Evolutionary conservation across 2,329 filamentous ascomycete genomes (phyloP).

Genomic region (Fusarium veterinarium): DNA sequence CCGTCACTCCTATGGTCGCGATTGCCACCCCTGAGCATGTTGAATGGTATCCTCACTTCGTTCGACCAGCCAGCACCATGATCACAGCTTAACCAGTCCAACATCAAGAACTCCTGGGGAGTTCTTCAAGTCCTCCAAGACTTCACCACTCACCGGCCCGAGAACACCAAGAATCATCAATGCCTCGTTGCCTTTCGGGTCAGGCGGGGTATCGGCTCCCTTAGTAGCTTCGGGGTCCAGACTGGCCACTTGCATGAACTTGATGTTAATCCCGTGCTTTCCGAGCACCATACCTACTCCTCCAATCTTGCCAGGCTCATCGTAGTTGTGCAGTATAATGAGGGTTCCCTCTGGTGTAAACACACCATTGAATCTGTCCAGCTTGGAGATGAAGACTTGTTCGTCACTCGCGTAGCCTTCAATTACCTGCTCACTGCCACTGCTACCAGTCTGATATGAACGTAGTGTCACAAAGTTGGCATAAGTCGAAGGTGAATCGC

Average conservation of each 20-base stretch:
- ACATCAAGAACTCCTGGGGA: slow-evolving; percentile 67
- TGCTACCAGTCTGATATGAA: slow-evolving; percentile 55
- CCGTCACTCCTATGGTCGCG: background rate
- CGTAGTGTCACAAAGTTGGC: slow-evolving; percentile 77
- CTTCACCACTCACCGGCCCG: slow-evolving; percentile 68
- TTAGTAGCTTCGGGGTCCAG: slow-evolving; percentile 52
- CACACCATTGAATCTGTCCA: slow-evolving; percentile 78
- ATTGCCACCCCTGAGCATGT: background rate
- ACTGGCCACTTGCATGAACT: slow-evolving; percentile 79
- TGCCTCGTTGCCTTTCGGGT: slow-evolving; percentile 69
- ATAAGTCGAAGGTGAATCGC: slow-evolving; percentile 73
- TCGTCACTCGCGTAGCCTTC: slow-evolving; percentile 75
- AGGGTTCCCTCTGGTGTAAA: slow-evolving; percentile 80
- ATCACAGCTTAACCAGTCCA: slow-evolving; percentile 60
- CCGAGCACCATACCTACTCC: slow-evolving; percentile 79
- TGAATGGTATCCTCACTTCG: background rate
- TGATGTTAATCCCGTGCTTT: slow-evolving; percentile 78
- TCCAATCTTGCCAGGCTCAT: slow-evolving; percentile 85
- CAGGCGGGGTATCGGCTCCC: slow-evolving; percentile 38
- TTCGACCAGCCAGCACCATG: background rate
- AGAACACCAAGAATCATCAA: slow-evolving; percentile 85
- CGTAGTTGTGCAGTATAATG: slow-evolving; percentile 84
- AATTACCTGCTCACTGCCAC: slow-evolving; percentile 59
- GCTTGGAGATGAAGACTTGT: slow-evolving; percentile 74
- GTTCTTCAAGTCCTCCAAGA: slow-evolving; percentile 60